These are phyloP conservation scores for Angophora floribunda DNA, from an alignment of 345 rosid species.

Conservation along the genomic window DNA sequence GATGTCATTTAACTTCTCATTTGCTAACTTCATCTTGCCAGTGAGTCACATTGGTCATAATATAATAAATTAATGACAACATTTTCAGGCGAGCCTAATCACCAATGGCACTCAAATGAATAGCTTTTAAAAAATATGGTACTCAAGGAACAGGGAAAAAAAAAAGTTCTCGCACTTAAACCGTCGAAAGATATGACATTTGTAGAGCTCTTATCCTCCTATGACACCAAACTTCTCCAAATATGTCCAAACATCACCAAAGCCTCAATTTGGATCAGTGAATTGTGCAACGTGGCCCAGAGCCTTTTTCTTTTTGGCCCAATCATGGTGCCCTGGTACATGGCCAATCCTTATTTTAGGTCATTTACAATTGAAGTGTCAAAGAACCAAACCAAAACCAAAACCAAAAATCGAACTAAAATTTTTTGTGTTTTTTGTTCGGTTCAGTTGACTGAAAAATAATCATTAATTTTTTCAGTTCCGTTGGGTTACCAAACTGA, in stretches of 20 bases:
- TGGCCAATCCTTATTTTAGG: not conserved
- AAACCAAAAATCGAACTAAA: too few relatives aligned
- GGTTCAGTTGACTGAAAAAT: too few relatives aligned
- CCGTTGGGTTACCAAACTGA: too few relatives aligned
- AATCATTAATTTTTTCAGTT: too few relatives aligned
- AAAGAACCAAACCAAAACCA: too few relatives aligned
- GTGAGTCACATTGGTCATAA: accelerated
- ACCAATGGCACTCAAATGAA: not conserved
- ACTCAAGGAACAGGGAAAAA: not conserved
- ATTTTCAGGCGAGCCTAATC: not conserved
- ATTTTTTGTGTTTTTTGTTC: too few relatives aligned
- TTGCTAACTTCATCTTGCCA: accelerated
- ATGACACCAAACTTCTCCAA: not conserved
- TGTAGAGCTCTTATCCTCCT: not conserved
- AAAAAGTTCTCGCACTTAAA: not conserved
- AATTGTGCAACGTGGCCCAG: not conserved
- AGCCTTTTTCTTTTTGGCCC: not conserved
- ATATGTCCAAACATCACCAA: not conserved
- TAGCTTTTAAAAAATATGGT: not conserved
- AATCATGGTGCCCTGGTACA: not conserved
- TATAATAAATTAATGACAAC: not conserved
- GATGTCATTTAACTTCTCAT: not conserved
- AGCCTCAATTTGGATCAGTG: not conserved
- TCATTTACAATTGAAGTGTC: not conserved
- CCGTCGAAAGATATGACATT: not conserved